Evolutionary conservation across 2,329 filamentous ascomycete genomes (phyloP), one percentile per base, ranked within the genome.

Genomic region (Scytalidium sp.): DNA sequence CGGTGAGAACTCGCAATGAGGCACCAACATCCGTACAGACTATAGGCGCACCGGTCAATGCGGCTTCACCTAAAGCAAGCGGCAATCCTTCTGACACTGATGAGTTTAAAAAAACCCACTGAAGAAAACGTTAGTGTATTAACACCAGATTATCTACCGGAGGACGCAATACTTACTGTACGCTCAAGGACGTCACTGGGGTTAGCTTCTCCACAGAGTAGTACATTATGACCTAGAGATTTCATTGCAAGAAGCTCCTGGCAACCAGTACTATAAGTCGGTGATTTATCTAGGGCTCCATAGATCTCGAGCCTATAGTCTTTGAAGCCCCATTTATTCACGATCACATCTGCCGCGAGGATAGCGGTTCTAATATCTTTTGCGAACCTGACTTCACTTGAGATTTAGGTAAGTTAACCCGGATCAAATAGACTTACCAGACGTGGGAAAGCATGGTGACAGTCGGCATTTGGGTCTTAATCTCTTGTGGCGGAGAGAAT

Each of bases 331-430:
- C 78, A 85, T 56, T 81, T 74, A 60, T 85, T 84, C 55, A 84
- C 75, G 53, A 85, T 84, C 53, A 85, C 77, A 56, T 85, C 81
- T 1, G 82, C 81, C 6, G 82, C 80, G 4, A 84, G 68, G 20
- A 85, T 74, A 3, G 82, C 81, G 2, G 76, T 84, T 63, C 84
- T 84, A 64, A 85, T 82, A 53, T 85, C 82, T 61, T 85, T 85
- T 54, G 70, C 72, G 58, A 76, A 77, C 64, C 43, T 45, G n/a
- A n/a, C n/a, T n/a, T n/a, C n/a, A n/a, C n/a, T n/a, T n/a, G n/a
- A n/a, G 40, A 11, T 9, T 42, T n/a, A n/a, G n/a, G n/a, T n/a
- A n/a, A n/a, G n/a, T n/a, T n/a, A n/a, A n/a, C n/a, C n/a, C n/a
- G n/a, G n/a, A n/a, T 21, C 4, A 46, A 15, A 21, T n/a, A n/a